Evolutionary conservation across 208 protist genomes (phyloP), one percentile per base, ranked within the genome.

Genomic region (Histomonas meleagridis): DNA sequence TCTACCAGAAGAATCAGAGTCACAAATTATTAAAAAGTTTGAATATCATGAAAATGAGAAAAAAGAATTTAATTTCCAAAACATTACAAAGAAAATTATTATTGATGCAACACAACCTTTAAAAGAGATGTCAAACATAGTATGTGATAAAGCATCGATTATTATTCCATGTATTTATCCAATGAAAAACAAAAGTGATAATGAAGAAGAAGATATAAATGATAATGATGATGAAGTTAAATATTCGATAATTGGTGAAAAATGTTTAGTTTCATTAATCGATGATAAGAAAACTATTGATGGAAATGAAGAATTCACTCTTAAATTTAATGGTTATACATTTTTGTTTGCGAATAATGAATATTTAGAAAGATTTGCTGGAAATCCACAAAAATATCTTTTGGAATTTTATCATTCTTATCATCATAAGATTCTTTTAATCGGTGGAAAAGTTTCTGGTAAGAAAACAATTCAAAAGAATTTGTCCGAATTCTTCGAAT

Each of bases 281-380:
- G 76, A 86, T 55, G 76, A 86, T 10, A 86, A 86, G 38, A 14
- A 55, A 38, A 43, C 76, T 38, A 46, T 86, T n/a, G 35, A 53
- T 16, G 76, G 76, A 18, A 18, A 46, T 16, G 18, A 43, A 86
- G 46, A 86, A 55, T 16, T 32, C 18, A 26, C 40, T 12, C 5
- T 86, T 26, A 86, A 86, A 35, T 86, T 86, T 28, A 57, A 86
- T 38, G 76, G 76, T 53, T 86, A 40, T 49, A 86, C 76, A 32
- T 86, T 86, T 28, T 38, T 26, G 18, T 86, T 86, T n/a, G 26
- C 51, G 35, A 86, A 51, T 46, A 48, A 86, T 38, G 76, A 86
- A n/a, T 43, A 86, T 26, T 40, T 51, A 28, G 7, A 35, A 5
- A 55, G n/a, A 48, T 86, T 86, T 28, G 43, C 40, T 46, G 40